A percentile compares a stretch with the other conserved stretches of the same genome.
Evolutionary conservation across 2,329 filamentous ascomycete species (phyloP).

Genomic region (Pyricularia pennisetigena): DNA sequence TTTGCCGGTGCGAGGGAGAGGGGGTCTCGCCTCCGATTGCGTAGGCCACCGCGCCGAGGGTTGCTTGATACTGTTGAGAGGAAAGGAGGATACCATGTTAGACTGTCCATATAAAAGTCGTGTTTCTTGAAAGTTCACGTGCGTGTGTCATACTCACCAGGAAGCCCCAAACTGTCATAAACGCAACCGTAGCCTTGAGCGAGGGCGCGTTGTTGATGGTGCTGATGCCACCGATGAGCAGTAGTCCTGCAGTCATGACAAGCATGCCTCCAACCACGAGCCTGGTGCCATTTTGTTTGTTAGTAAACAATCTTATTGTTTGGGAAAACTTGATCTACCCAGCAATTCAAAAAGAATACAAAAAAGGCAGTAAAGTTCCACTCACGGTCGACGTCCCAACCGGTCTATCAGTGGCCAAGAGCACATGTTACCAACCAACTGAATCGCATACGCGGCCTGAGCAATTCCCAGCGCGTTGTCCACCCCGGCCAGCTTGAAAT

Average conservation of each 20-base stretch:
- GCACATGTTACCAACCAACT: constrained; percentile 18
- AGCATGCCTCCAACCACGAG: constrained; percentile 18
- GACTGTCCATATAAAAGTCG: neutral
- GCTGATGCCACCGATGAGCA: constrained; percentile 20
- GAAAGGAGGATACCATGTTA: neutral
- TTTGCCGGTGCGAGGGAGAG: constrained; percentile 18
- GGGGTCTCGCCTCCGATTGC: constrained; percentile 20
- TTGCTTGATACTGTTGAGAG: constrained; percentile 14
- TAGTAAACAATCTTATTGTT: neutral
- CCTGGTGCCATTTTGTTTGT: neutral
- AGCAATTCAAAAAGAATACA: neutral
- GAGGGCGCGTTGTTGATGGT: constrained; percentile 14
- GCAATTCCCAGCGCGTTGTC: constrained; percentile 17
- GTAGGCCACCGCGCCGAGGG: constrained; percentile 19
- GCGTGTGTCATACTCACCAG: constrained; percentile 5
- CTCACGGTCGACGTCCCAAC: constrained; percentile 16
- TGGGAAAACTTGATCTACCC: neutral
- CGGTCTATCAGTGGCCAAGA: constrained; percentile 21
- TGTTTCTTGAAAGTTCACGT: too few relatives aligned
- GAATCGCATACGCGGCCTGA: constrained; percentile 18
- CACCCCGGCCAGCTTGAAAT: constrained; percentile 18
- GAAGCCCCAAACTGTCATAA: constrained; percentile 18
- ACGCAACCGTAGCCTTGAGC: constrained; percentile 16
- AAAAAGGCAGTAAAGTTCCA: neutral
- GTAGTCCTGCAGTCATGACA: constrained; percentile 17